Evolutionary conservation across 2,329 filamentous ascomycete species (phyloP), one percentile per base, ranked within the genome.

Genomic region (Penicillium fuscoglaucum): DNA sequence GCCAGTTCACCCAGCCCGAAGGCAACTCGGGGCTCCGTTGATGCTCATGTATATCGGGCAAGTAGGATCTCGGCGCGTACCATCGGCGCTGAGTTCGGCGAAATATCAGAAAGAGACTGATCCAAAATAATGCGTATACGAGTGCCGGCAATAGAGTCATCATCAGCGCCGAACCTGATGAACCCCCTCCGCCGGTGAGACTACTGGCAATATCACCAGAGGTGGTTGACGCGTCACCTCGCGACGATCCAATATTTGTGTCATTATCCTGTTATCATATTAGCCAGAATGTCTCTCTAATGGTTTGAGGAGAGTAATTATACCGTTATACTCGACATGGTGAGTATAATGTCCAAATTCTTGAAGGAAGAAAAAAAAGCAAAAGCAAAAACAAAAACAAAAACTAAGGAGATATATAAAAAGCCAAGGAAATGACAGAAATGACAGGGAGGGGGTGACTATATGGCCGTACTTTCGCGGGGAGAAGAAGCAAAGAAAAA

Each of bases 1-100:
- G 77, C 83, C 84, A 86, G 62, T 82, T 81, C 49, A 85, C 70
- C 58, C 82, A 73, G 43, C 81, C 79, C 1, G 70, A 70, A 2
- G 77, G 77, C 9, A 79, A 64, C 33, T 79, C 72, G 21, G 82
- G 82, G 48, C 77, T 83, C 63, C 76, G 76, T 60, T 83, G 76
- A 68, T 79, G 72, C 37, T 77, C 70, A 44, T 76, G 74, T 48
- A 78, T 67, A 58, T 74, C 72, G n/a, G 73, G 73, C 39, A 80
- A 55, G 60, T 78, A 72, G 28, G 76, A 75, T 57, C 77, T 70
- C 7, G 78, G 77, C 40, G 77, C 73, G 58, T 80, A 80, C 70
- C 78, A 82, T 33, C 80, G 75, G 19, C 75, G 70, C 39, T 78
- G 73, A 6, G 73, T 78, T 55, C 74, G 74, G 37, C 79, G 77